Conservation (phyloP, 164 flowering plant species). For the Euptelea pleiosperma region DNA sequence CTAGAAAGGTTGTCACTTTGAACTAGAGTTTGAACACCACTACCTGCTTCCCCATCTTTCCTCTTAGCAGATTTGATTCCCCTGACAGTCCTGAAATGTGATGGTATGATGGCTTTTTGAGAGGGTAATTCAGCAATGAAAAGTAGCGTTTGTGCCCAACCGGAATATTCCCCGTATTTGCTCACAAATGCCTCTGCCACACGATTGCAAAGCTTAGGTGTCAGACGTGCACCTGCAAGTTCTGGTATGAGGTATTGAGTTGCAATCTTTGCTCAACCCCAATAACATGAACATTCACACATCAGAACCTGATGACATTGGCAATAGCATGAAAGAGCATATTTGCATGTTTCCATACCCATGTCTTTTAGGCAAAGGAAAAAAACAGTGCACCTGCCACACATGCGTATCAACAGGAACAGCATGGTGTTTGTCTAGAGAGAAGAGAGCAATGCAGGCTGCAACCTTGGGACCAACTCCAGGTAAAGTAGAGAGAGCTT, state of each 20-base stretch:
- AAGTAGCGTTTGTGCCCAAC: slow-evolving; percentile 97
- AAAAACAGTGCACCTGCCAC: slow-evolving; percentile 64
- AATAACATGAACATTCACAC: slow-evolving; percentile 12
- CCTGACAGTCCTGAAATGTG: slow-evolving; percentile 25
- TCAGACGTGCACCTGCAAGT: slow-evolving; percentile 72
- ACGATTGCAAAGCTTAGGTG: slow-evolving; percentile 61
- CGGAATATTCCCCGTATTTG: slow-evolving; percentile 93
- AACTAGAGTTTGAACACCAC: slow-evolving; percentile 2
- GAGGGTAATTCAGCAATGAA: slow-evolving; percentile 87
- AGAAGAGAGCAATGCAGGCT: slow-evolving; percentile 90
- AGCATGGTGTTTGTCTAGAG: slow-evolving; percentile 94
- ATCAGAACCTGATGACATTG: slow-evolving; percentile 18
- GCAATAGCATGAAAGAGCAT: background rate
- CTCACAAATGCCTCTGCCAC: slow-evolving; percentile 92
- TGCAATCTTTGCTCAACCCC: slow-evolving; percentile 59
- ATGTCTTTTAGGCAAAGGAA: background rate
- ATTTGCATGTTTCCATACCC: background rate
- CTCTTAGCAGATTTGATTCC: slow-evolving; percentile 22
- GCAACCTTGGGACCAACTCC: slow-evolving; percentile 98
- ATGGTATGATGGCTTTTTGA: slow-evolving; percentile 56
- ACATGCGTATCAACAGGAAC: slow-evolving; percentile 97
- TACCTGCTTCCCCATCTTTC: slow-evolving; percentile 19
- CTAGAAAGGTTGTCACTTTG: background rate
- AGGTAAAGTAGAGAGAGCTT: slow-evolving; percentile 70
- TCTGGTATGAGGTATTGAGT: slow-evolving; percentile 76